A percentile compares a stretch with the other conserved stretches of the same genome.
These are phyloP conservation scores for Barbarea vulgaris DNA, from an alignment of 345 rosid genomes.

Conservation along the genomic window DNA sequence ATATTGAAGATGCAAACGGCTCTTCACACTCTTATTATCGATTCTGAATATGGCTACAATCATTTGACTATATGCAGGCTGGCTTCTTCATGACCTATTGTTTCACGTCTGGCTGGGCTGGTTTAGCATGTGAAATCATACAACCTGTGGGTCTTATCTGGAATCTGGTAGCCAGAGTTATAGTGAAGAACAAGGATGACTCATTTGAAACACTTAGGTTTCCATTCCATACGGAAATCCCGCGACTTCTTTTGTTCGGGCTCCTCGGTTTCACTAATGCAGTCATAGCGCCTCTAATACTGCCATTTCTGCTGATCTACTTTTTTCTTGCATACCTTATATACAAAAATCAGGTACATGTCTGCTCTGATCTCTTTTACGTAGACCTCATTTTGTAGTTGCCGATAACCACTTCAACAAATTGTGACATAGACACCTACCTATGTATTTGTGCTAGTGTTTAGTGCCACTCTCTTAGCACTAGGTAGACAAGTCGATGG, in stretches of 20 bases:
- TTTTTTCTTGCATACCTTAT: slow-evolving; percentile 71
- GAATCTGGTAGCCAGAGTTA: slow-evolving; percentile 49
- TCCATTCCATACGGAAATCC: slow-evolving; percentile 89
- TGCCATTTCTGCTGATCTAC: slow-evolving; percentile 77
- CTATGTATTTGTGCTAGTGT: not conserved
- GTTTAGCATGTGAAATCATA: slow-evolving; percentile 73
- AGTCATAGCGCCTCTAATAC: slow-evolving; percentile 77
- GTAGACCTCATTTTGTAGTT: slow-evolving; percentile 1
- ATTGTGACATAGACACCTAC: not conserved
- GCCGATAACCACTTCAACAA: not conserved
- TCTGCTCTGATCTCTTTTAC: slow-evolving; percentile 17
- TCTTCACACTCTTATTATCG: not conserved
- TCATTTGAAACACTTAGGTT: slow-evolving; percentile 48
- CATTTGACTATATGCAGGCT: slow-evolving; percentile 59
- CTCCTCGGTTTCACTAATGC: slow-evolving; percentile 88
- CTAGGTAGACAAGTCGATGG: not conserved
- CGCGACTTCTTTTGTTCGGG: slow-evolving; percentile 77
- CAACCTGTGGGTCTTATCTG: slow-evolving; percentile 63
- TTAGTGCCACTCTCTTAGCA: not conserved
- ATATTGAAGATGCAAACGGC: not conserved
- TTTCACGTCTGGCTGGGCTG: slow-evolving; percentile 89
- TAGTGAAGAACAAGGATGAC: slow-evolving; percentile 52
- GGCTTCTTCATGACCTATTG: slow-evolving; percentile 92
- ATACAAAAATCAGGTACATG: slow-evolving; percentile 60
- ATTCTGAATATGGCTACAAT: slow-evolving; percentile 17